Base-by-base conservation (phyloP, 1,139 yeast species). In the Keqinozyma sinolaborantium region DNA sequence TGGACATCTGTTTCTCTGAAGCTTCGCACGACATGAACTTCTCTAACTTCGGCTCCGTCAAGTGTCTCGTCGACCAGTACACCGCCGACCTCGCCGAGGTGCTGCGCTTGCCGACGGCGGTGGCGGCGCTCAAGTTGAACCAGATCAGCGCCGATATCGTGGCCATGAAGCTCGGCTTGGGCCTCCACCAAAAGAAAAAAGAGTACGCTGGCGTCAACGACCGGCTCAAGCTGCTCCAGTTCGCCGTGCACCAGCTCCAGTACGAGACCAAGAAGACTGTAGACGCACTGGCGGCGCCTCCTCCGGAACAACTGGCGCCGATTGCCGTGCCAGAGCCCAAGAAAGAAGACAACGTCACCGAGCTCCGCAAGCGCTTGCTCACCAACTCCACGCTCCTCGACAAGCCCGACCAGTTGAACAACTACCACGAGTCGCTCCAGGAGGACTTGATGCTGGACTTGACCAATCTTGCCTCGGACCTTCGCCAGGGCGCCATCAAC, bases 371-470 rank as follows among this genome's bases (percentile, higher is more conserved):
- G 25, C 32, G 48, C 19, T 26, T 44, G 28, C 25, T 44, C 19
- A 29, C 35, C 10, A 29, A 31, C 11, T 26, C 14, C 13, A 18
- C 21, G 21, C 10, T 12, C 10, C 19, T 31, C 16, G 23, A 27
- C 34, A 18, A 29, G 9, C 29, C 36, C n/a, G 30, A 24, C 11
- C 34, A 38, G 30, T 24, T 47, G 3, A 65, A 65, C 41, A 56
- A 58, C 10, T 64, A 65, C 45, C 73, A 69, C 39, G 73, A 68
- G 34, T 57, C 64, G 3, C 42, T 68, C n/a, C 75, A 69, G 41
- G 62, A 61, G 30, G 70, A 66, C 28, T 53, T 69, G 7, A 47
- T 67, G 14, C 48, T 45, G 25, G 75, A 69, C 36, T 55, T 69
- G 34, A 41, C 61, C 0, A 63, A 56, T 18, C 50, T 69, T 34